These are phyloP conservation scores for Fusarium lateritium DNA, from an alignment of 2,329 filamentous ascomycete genomes.

Conservation along the genomic window DNA sequence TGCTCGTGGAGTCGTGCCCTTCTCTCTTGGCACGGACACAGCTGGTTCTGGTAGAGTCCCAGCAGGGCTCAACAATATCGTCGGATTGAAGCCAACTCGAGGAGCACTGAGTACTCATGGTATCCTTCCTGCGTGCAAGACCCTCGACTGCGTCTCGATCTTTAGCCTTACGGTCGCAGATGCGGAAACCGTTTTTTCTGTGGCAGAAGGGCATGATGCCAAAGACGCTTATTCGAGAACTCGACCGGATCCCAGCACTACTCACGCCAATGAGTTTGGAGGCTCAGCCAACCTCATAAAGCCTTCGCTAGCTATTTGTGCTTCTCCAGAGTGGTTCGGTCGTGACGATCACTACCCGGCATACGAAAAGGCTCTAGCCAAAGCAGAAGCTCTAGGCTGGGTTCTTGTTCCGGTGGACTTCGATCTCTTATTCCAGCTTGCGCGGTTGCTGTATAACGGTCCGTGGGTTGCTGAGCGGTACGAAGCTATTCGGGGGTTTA, in stretches of 20 bases:
- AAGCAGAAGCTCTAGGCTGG: conserved; percentile 58
- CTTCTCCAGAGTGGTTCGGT: conserved; percentile 57
- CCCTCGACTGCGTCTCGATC: conserved; percentile 71
- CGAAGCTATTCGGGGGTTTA: conserved; percentile 64
- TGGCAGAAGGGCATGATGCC: conserved; percentile 63
- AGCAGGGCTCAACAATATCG: conserved; percentile 67
- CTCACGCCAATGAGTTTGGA: conserved; percentile 51
- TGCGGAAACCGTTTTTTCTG: conserved; percentile 64
- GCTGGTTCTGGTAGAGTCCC: conserved; percentile 69
- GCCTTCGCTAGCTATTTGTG: conserved; percentile 59
- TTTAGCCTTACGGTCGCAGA: conserved; percentile 65
- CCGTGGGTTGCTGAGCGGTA: conserved; percentile 71
- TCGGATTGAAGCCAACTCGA: conserved; percentile 67
- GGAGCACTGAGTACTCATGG: conserved; percentile 66
- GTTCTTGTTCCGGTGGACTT: conserved; percentile 62
- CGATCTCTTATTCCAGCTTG: conserved; percentile 65
- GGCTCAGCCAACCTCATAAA: conserved; percentile 29
- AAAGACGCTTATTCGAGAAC: conserved; percentile 67
- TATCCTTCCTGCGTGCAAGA: conserved; percentile 69
- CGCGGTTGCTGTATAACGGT: conserved; percentile 69
- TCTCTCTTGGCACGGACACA: conserved; percentile 70
- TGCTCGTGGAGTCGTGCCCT: conserved; percentile 66
- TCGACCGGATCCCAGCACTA: conserved; percentile 30
- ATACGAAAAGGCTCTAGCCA: conserved; percentile 59
- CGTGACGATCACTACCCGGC: conserved; percentile 57